phyloP scores from a whole-genome alignment of 768 basidiomycete genomes.

The Tricholoma bakamatsutake region DNA sequence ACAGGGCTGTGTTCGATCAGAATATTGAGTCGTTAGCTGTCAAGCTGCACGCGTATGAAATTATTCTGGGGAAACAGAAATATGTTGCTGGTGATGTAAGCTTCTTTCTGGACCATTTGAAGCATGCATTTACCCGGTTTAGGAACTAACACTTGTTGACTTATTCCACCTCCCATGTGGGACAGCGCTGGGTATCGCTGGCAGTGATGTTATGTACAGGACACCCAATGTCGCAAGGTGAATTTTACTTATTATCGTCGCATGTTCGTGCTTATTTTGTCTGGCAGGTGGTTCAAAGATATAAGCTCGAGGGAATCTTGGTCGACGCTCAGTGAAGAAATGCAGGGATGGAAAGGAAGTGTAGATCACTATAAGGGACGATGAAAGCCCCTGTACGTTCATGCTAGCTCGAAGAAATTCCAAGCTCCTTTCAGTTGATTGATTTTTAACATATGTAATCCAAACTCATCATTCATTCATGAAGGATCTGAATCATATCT shows the following conservation, averaged over 20 bases:
- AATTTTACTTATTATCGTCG: neutral
- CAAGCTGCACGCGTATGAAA: conserved; percentile 50
- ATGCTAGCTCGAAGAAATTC: too few species aligned
- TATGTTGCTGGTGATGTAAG: conserved; percentile 48
- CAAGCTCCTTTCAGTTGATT: too few species aligned
- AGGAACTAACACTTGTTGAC: too few species aligned
- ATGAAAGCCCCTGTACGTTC: too few species aligned
- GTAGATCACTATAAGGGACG: too few species aligned
- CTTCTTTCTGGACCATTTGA: neutral
- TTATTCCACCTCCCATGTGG: neutral
- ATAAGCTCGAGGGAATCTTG: neutral
- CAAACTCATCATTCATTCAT: too few species aligned
- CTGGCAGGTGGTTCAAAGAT: neutral
- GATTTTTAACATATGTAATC: too few species aligned
- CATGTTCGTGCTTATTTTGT: neutral
- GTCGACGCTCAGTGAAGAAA: neutral
- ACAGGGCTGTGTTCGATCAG: conserved; percentile 4
- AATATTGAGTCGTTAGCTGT: conserved; percentile 25
- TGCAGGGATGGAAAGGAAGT: too few species aligned
- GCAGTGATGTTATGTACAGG: neutral
- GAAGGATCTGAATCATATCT: too few species aligned
- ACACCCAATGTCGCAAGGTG: neutral
- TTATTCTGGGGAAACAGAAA: conserved; percentile 47
- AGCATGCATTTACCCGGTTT: neutral
- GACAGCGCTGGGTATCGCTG: neutral